phyloP scores from a whole-genome alignment of 139 green algal species.

The Monoraphidium neglectum region DNA sequence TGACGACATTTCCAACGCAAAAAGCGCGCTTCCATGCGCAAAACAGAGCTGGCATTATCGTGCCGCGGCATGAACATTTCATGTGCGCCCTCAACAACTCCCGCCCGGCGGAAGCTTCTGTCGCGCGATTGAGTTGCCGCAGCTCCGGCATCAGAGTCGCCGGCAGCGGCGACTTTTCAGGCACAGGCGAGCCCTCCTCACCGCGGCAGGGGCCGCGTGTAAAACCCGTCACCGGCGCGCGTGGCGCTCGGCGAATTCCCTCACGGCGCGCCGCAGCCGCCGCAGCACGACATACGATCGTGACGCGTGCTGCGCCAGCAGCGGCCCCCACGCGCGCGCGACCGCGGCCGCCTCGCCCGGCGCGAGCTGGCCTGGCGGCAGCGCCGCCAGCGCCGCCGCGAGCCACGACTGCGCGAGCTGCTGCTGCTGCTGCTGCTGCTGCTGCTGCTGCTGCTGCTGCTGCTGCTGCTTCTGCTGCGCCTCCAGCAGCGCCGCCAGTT shows the following conservation, averaged over 20 bases:
- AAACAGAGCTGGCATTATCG: no score
- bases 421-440: constrained; percentile 1
- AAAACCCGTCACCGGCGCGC: not conserved
- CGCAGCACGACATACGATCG: not conserved
- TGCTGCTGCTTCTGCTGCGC: not conserved
- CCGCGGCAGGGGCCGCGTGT: no score
- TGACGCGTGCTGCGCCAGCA: constrained; percentile 6
- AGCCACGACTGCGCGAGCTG: not conserved
- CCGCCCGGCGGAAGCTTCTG: no score
- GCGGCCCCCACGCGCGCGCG: not conserved
- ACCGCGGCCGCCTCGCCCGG: not conserved
- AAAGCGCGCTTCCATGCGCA: no score
- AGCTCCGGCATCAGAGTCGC: no score
- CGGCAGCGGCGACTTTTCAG: no score
- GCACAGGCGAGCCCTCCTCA: no score
- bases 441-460: not conserved
- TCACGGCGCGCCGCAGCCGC: constrained; percentile 11
- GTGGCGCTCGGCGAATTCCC: constrained; percentile 30
- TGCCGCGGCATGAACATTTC: no score
- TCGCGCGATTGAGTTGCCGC: no score
- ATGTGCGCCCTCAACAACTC: no score
- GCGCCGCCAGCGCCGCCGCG: not conserved
- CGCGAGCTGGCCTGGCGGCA: not conserved
- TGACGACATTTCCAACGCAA: no score
- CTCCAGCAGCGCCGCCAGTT: not conserved